Evolutionary conservation across 2,329 filamentous ascomycete genomes (phyloP), one percentile per base, ranked within the genome.

Genomic region (Nigrospora osmanthi): DNA sequence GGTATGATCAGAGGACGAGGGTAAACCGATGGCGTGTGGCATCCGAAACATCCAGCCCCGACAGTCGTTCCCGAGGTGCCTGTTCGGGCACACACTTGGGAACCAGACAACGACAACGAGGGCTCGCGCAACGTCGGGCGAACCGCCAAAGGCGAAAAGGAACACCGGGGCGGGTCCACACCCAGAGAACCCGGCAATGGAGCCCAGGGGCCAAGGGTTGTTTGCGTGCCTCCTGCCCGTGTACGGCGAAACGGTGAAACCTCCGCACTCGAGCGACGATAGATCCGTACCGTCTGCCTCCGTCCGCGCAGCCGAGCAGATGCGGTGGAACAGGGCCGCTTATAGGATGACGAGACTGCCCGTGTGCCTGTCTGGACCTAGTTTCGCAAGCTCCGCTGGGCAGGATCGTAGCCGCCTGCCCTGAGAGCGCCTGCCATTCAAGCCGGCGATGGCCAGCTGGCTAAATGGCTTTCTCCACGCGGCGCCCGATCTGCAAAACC

Each of bases 331-430:
- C 43, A 41, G 33, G 19, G 13, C 13, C 28, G 33, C 33, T 17
- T 45, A n/a, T n/a, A 35, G 35, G 38, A 45, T 41, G 43, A 34
- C 40, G 43, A 38, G 43, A 45, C 43, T 36, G 33, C 37, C 38
- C 19, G 38, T 41, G 35, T 31, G 38, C 38, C 32, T 42, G 38
- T 45, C 32, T 38, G 38, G 36, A n/a, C n/a, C n/a, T n/a, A 40
- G 19, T 41, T 42, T 38, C 38, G 14, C 43, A 28, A 37, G 34
- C 37, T 40, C 38, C 15, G 43, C 39, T 37, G 38, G 43, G 37
- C 43, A 42, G 40, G 43, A 28, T 38, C 43, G 39, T 28, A 32
- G 28, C 43, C 23, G 38, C 35, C 23, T 28, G 9, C 23, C 23
- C 23, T 28, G 23, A 10, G 23, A n/a, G n/a, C n/a, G n/a, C n/a